Conservation (phyloP, 768 basidiomycete species). For the Austroboletus eburneus region DNA sequence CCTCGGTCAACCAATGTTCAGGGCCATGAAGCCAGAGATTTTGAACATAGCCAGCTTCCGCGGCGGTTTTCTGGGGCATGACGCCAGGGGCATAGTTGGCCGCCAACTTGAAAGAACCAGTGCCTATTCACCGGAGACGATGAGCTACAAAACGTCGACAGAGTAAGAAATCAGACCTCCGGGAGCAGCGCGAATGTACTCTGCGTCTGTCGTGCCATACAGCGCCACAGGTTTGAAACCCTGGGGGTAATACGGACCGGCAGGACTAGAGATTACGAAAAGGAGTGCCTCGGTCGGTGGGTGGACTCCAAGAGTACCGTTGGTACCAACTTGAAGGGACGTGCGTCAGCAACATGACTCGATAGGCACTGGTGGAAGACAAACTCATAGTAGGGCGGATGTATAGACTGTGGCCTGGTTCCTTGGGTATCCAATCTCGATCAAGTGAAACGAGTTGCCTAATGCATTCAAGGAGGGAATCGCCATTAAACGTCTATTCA, state of each 20-base stretch:
- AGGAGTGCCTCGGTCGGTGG: constrained; percentile 66
- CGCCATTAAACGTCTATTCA: constrained; percentile 69
- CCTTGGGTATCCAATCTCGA: constrained; percentile 86
- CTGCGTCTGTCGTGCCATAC: constrained; percentile 61
- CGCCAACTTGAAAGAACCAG: constrained; percentile 84
- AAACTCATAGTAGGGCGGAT: constrained; percentile 75
- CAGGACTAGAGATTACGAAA: constrained; percentile 59
- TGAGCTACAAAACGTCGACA: constrained; percentile 6
- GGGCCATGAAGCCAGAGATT: constrained; percentile 86
- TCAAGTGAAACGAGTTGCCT: constrained; percentile 83
- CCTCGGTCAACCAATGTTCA: constrained; percentile 52
- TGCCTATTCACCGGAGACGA: constrained; percentile 41
- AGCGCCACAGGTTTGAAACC: constrained; percentile 93
- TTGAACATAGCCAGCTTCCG: constrained; percentile 74
- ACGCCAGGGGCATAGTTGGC: constrained; percentile 89
- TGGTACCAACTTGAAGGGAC: constrained; percentile 63
- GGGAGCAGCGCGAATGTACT: constrained; percentile 79
- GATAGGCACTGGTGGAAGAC: constrained; percentile 8
- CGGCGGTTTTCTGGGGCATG: constrained; percentile 77
- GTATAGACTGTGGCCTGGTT: constrained; percentile 87
- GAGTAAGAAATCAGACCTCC: constrained; percentile 48
- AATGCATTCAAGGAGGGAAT: constrained; percentile 71
- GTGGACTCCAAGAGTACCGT: constrained; percentile 43
- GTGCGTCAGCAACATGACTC: constrained; percentile 3
- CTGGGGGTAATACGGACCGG: constrained; percentile 77